Base-by-base conservation (phyloP, 176 grass and related monocot genomes). In the Poa annua region DNA sequence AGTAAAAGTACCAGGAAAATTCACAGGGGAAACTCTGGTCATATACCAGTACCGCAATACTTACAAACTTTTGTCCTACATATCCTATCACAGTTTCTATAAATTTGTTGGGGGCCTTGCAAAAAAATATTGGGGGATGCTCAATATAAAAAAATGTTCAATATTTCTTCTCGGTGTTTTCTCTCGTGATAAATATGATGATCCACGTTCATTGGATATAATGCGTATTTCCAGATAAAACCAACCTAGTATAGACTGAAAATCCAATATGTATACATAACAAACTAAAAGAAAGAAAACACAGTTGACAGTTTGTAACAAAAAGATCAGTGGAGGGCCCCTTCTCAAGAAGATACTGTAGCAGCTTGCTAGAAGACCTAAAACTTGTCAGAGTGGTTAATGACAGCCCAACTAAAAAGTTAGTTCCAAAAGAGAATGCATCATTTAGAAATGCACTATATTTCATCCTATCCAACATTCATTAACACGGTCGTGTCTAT, bases 401-500 rank as follows among this genome's bases (percentile, higher is more conserved):
- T 51, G 16, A 16, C 11, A 71, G 61, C 4, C 4, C 81, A 62
- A 74, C 20, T 21, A 44, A 54, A 15, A 60, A 61, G 22, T 13
- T 74, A 71, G 7, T 83, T 74, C 39, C 25, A 74, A 50, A 22
- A 63, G 20, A 44, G 24, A 78, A 57, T 32, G 49, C 11, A 29
- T 22, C 39, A 22, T 36, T 74, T 50, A 22, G 5, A 61, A 64
- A 64, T 6, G 4, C 11, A 35, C 76, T 78, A 21, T 85, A 85
- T 59, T 48, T 45, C 50, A 76, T 69, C 34, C 83, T 85, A 85
- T 68, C 73, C 33, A 85, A 56, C 49, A 56, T 69, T 59, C 35
- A 78, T 12, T 70, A 78, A 70, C 83, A 69, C 16, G 19, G 44
- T 54, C 16, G 61, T 77, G 15, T 51, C 56, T 21, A 57, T 85